A percentile compares a stretch with the other conserved stretches of the same genome.
phyloP scores from a whole-genome alignment of 164 flowering plant species.

The Piper longum region DNA sequence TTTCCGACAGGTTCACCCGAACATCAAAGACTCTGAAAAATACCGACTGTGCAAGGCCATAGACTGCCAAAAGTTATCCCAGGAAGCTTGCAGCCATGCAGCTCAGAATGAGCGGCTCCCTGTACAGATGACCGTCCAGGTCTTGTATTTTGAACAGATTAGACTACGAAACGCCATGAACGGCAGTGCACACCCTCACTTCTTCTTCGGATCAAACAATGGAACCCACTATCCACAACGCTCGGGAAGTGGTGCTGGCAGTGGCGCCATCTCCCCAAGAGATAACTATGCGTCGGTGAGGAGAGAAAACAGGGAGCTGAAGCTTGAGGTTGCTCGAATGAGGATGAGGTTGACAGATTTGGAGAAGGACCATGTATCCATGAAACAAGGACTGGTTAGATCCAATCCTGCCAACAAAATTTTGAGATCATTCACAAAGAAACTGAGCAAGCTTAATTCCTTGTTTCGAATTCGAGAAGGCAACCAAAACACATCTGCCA shows the following conservation, averaged over 20 bases:
- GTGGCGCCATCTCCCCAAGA: slow-evolving; percentile 90
- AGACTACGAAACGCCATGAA: slow-evolving; percentile 85
- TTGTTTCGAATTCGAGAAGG: slow-evolving; percentile 39
- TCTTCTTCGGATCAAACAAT: slow-evolving; percentile 56
- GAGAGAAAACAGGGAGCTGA: slow-evolving; percentile 90
- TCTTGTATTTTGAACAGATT: slow-evolving; percentile 87
- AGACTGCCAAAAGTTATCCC: slow-evolving; percentile 82
- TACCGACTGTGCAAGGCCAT: slow-evolving; percentile 83
- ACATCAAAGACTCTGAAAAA: slow-evolving; percentile 68
- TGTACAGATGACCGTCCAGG: slow-evolving; percentile 93
- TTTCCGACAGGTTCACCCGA: slow-evolving; percentile 67
- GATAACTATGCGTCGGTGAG: slow-evolving; percentile 97
- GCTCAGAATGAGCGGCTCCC: slow-evolving; percentile 93
- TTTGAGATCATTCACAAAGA: slow-evolving; percentile 59
- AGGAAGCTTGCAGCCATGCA: slow-evolving; percentile 98
- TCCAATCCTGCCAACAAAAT: slow-evolving; percentile 63
- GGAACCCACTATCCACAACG: slow-evolving; percentile 53
- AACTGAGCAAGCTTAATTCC: slow-evolving; percentile 50
- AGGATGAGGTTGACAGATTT: slow-evolving; percentile 93
- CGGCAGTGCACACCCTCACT: slow-evolving; percentile 50
- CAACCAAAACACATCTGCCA: slow-evolving; percentile 25
- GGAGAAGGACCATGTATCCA: slow-evolving; percentile 90
- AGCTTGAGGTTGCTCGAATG: slow-evolving; percentile 93
- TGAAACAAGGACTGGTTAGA: slow-evolving; percentile 83
- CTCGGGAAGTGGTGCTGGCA: slow-evolving; percentile 73